Conservation (phyloP, 768 basidiomycete species). For the Mycena capillaripes region DNA sequence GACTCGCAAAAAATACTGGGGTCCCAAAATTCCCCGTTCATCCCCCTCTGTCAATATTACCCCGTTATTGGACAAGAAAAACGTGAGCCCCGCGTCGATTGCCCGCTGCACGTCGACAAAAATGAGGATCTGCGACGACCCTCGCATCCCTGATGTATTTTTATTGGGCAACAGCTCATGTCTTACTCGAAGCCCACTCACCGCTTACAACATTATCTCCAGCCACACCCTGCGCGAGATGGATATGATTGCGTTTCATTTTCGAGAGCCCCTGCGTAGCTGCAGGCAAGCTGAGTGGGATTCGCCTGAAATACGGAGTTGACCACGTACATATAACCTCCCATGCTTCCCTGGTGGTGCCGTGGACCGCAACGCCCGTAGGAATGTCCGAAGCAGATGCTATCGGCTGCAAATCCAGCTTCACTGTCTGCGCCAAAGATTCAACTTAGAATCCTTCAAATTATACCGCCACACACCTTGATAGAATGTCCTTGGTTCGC, state of each 20-base stretch:
- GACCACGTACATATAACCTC: conserved; percentile 58
- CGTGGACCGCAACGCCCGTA: conserved; percentile 82
- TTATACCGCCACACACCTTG: conserved; percentile 61
- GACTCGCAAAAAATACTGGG: conserved; percentile 79
- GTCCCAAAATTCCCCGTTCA: conserved; percentile 68
- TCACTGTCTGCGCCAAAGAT: conserved; percentile 65
- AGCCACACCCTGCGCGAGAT: conserved; percentile 85
- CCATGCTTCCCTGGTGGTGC: conserved; percentile 82
- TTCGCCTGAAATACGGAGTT: conserved; percentile 22
- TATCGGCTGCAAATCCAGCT: conserved; percentile 76
- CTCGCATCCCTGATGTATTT: conserved; percentile 83
- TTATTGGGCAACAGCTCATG: neutral
- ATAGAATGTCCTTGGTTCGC: conserved; percentile 94
- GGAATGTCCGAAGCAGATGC: conserved; percentile 73
- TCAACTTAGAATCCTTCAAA: neutral
- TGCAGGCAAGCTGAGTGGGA: conserved; percentile 44
- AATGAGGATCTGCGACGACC: conserved; percentile 82
- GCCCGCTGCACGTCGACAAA: conserved; percentile 84
- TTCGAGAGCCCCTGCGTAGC: conserved; percentile 80
- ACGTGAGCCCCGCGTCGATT: conserved; percentile 75
- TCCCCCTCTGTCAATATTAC: conserved; percentile 91
- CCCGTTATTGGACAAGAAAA: conserved; percentile 88
- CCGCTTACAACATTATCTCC: conserved; percentile 82
- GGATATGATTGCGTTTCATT: conserved; percentile 94
- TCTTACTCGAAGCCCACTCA: conserved; percentile 48